phyloP scores from a whole-genome alignment of 2,329 filamentous ascomycete species.

The Leptosphaerulina australis region DNA sequence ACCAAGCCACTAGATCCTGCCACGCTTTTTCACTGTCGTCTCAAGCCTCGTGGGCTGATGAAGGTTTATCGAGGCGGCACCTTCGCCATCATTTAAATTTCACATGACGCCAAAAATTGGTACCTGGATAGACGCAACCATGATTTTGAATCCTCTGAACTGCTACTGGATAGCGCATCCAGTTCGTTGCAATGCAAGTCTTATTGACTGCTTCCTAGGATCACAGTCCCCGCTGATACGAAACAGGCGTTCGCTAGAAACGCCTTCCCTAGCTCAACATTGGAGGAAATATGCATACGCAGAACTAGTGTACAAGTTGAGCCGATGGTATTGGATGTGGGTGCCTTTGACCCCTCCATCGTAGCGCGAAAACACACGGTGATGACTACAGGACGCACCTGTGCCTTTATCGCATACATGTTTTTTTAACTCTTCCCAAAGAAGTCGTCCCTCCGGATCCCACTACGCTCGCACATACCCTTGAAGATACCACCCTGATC shows the following conservation, averaged over 20 bases:
- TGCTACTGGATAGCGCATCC: conserved; percentile 7
- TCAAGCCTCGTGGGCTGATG: conserved; percentile 4
- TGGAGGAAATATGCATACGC: conserved; percentile 15
- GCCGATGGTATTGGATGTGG: conserved; percentile 16
- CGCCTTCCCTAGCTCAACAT: conserved; percentile 6
- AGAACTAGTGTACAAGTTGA: conserved; percentile 23
- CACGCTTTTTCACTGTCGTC: conserved; percentile 9
- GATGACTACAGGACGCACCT: not conserved
- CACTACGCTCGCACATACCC: conserved; percentile 86
- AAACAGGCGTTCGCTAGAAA: conserved; percentile 16
- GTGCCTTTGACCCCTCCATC: conserved; percentile 3
- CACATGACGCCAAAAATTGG: not conserved
- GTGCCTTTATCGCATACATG: not conserved
- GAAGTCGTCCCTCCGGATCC: conserved; percentile 66
- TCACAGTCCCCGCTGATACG: conserved; percentile 4
- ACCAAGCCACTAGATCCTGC: conserved; percentile 18
- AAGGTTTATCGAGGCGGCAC: conserved; percentile 9
- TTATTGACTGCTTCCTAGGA: not conserved
- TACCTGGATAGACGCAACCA: not conserved
- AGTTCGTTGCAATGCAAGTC: not conserved
- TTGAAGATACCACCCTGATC: conserved; percentile 78
- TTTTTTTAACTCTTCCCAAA: conserved; percentile 24
- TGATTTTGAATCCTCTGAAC: too few species aligned
- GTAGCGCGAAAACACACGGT: conserved; percentile 8
- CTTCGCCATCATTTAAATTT: conserved; percentile 4